Base-by-base conservation (phyloP, 148 eudicot genomes). In the Cornus kousa region DNA sequence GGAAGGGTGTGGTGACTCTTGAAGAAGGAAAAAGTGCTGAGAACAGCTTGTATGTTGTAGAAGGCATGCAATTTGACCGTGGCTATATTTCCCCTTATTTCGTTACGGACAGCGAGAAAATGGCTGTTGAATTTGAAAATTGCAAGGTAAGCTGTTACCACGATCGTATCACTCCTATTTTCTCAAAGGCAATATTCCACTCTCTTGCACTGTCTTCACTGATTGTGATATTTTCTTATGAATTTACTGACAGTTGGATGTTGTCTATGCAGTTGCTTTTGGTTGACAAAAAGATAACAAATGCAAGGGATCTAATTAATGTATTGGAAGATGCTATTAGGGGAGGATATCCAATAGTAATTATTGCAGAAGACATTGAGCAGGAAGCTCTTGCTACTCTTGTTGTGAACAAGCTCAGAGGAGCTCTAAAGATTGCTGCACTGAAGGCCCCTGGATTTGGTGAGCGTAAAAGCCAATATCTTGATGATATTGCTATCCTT, bases 1-100 rank as follows among this genome's bases (percentile, higher is more conserved):
- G 99, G 57, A 90, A 92, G 80, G 98, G 99, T 82, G 93, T 97
- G 73, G 99, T 97, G 76, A 97, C 99, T 69, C 95, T 97, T 76
- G 99, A 97, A 87, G 98, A 96, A 82, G 97, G 99, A 7, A 93
- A 85, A 89, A 89, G 99, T 76, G 92, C 98, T 0, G 98, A 96
- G 77, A 96, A 92, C 87, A 87, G 81, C 78, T 86, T 92, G 17
- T 87, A 87, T 80, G 92, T 91, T 43, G 95, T 91, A 20, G 95
- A 91, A 84, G 95, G 95, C 31, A 89, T 89, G 89, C 87, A 89
- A 76, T 90, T 88, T 73, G 95, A 91, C 53, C 93, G 95, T 71
- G 95, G 95, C 66, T 91, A 91, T 55, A 78, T 90, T 74, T 91
- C 95, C 70, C 95, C 95, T 1, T 90, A 91, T 75, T 91, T 91